These are phyloP conservation scores for Botrytis deweyae DNA, from an alignment of 2,329 filamentous ascomycete species.

Conservation along the genomic window DNA sequence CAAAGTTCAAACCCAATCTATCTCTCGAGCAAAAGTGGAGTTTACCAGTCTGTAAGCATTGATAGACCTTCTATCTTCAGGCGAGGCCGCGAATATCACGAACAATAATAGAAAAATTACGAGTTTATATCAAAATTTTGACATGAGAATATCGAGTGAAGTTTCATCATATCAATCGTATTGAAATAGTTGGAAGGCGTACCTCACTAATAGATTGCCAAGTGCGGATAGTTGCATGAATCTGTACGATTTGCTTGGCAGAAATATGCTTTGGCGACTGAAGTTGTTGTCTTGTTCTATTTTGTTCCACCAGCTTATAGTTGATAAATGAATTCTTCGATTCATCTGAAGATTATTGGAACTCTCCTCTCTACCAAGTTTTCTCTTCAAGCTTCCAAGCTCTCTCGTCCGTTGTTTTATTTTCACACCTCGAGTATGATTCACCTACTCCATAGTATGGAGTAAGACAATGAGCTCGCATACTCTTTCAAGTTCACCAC, in stretches of 20 bases:
- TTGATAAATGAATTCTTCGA: background rate
- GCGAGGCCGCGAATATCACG: background rate
- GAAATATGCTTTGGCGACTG: background rate
- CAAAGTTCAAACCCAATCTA: background rate
- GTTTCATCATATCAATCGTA: background rate
- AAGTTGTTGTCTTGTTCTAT: background rate
- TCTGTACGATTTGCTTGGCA: background rate
- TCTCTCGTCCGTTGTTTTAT: background rate
- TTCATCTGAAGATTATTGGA: background rate
- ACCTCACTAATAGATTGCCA: background rate
- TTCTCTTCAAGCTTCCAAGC: background rate
- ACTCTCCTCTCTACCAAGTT: background rate
- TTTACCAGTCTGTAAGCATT: background rate
- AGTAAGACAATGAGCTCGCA: background rate
- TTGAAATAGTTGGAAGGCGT: background rate
- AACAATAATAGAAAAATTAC: background rate
- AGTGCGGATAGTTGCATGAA: background rate
- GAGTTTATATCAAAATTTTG: background rate
- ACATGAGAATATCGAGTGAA: background rate
- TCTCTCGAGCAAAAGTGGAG: background rate
- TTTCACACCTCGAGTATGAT: background rate
- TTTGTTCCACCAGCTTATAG: background rate
- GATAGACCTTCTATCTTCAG: constrained; percentile 3
- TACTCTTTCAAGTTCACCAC: background rate
- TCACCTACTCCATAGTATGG: background rate